phyloP scores from a whole-genome alignment of 225 moss, liverwort and hornwort genomes.

The Sphagnum contortum region DNA sequence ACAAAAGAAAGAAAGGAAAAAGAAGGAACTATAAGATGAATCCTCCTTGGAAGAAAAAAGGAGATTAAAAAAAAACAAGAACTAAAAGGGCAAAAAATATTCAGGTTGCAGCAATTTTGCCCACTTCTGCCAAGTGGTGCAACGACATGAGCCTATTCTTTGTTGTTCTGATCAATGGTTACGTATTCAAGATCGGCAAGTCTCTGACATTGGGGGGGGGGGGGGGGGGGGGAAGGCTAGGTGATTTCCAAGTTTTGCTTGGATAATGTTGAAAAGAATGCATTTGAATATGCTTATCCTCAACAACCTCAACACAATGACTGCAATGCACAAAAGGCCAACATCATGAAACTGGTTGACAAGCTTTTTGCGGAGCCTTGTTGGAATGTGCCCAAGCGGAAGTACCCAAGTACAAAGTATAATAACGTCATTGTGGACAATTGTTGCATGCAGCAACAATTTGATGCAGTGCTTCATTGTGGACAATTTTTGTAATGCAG shows the following conservation, averaged over 20 bases:
- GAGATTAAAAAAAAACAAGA: too few relatives aligned
- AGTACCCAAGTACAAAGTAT: constrained; percentile 76
- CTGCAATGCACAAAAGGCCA: constrained; percentile 99
- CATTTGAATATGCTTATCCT: constrained; percentile 98
- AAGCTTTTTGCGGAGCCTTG: constrained; percentile 93
- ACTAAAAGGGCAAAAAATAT: too few relatives aligned
- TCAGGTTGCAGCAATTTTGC: too few relatives aligned
- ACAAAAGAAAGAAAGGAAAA: too few relatives aligned
- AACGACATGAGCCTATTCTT: too few relatives aligned
- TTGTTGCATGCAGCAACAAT: constrained; percentile 99
- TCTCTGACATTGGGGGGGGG: constrained; percentile 21
- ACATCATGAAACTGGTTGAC: constrained; percentile 99
- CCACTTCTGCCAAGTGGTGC: too few relatives aligned
- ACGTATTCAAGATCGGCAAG: too few relatives aligned
- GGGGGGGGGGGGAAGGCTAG: too few relatives aligned
- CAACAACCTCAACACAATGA: constrained; percentile 94
- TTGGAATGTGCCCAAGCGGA: constrained; percentile 72
- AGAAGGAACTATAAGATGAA: too few relatives aligned
- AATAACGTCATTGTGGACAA: constrained; percentile 98
- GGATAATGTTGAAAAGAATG: constrained; percentile 94
- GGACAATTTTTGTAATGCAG: not conserved
- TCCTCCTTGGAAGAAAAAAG: too few relatives aligned
- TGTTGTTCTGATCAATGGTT: too few relatives aligned
- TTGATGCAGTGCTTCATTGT: constrained; percentile 84
- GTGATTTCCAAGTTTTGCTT: constrained; percentile 99